Base-by-base conservation (phyloP, 2,329 filamentous ascomycete species). In the Aspergillus texensis region DNA sequence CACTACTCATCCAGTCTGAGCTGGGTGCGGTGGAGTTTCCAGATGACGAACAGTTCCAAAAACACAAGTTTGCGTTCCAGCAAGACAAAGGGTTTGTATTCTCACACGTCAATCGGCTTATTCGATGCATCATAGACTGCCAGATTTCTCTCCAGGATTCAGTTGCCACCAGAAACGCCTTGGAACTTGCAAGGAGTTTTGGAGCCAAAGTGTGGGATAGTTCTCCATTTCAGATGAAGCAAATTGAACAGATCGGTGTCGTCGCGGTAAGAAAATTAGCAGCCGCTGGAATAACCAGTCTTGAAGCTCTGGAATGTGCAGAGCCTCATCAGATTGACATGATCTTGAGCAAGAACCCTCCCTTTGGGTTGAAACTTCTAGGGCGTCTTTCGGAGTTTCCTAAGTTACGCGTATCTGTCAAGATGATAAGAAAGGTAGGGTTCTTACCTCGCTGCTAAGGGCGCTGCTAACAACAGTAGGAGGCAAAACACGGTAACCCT, bases 201-300 rank as follows among this genome's bases (percentile, higher is more conserved):
- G 85, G 87, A 26, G 91, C 93, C 2, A 86, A 85, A 63, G 84
- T 84, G 1, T 97, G 94, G 95, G 95, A 99, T 71, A 88, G 91
- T 39, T 91, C 89, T 2, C 87, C 91, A 0, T 83, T 90, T 26
- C 91, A 97, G 68, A 85, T 99, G 72, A 90, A 91, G 64, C 94
- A 98, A 75, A 84, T 99, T 1, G 88, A 91, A 0, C 86, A 88
- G 3, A 86, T 98, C 65, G 95, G 95, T 0, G 82, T 88, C 5
- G 91, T 89, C 1, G 86, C 87, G n/a, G 88, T 92, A 67, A 86
- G 90, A 43, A 95, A 91, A 74, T 84, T 98, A 50, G 85, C 88
- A 3, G 84, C 85, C 45, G 88, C 88, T n/a, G 88, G 89, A 0
- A 86, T 98, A 60, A 87, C 81, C 32, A 91, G 83, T 6, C 87